Base-by-base conservation (phyloP, 2,329 filamentous ascomycete genomes). In the Diaporthe citrichinensis region DNA sequence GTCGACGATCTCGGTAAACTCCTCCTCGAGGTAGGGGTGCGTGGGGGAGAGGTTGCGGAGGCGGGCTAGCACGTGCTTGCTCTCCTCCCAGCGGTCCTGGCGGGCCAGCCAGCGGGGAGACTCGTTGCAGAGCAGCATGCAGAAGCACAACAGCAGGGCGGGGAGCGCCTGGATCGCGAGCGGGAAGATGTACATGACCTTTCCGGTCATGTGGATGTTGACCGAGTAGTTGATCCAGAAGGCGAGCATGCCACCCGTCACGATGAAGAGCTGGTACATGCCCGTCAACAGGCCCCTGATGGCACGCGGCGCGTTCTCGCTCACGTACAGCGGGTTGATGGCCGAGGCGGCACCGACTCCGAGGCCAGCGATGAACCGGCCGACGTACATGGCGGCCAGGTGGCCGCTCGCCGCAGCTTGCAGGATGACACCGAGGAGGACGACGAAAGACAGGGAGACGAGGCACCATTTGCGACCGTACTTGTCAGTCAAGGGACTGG, bases 81-180 rank as follows among this genome's bases (percentile, higher is more conserved):
- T 89, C 73, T 92, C 87, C 77, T 93, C 92, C 91, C 91, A 93
- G 59, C 88, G 86, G 80, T 93, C 91, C 79, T 90, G 87, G 75
- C 91, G 91, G 28, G 91, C 92, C 4, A 93, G 87, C 86, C 90
- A 93, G 62, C 92, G 87, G 4, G 91, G 91, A 0, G 90, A 92
- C 79, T 94, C 92, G 79, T 90, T 89, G 85, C 90, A 92, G 62
- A 93, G 82, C 2, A 90, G 80, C 90, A 94, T 94, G 78, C 90
- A 87, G 57, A 84, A 71, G 76, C 92, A 87, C 4, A 94, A 87
- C 34, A 92, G 83, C 7, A 91, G 79, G 4, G 91, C 91, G 0
- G 92, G 92, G 2, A 94, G 85, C 28, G 87, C 90, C 81, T 94
- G 92, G 79, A 93, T 87, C 57, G 89, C 87, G 10, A 94, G 86